Evolutionary conservation across 192 early-diverging fungal genomes (phyloP), one percentile per base, ranked within the genome.

Genomic region (Umbelopsis ramanniana): DNA sequence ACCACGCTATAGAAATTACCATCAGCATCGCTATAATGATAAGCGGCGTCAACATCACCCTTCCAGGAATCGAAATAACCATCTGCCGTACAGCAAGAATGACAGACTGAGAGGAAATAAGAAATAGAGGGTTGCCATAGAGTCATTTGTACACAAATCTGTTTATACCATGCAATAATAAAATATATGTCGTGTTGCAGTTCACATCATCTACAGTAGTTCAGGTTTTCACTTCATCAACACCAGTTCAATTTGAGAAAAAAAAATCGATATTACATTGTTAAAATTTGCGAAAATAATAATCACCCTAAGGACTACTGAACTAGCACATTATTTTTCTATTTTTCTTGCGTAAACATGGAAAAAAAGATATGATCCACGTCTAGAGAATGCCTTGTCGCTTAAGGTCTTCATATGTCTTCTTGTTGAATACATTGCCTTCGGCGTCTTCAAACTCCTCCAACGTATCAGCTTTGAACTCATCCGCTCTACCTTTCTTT

Each of bases 371-470:
- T 26, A 9, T 60, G 54, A 1, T 43, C 8, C 40, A 37, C 3
- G 24, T 14, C 74, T 88, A 94, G 45, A 94, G 83, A 67, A 94
- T 84, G 0, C 93, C 93, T 70, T 94, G 93, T 40, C 92, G 87
- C 80, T 92, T 93, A 26, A 94, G 86, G 79, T 94, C 93, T 68
- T 93, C 84, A 72, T 90, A 95, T 1, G 90, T 94, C 83, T 95
- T 95, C 70, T 92, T 93, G 80, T 92, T 94, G 68, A 92, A 93
- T 52, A 95, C 93, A 67, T 95, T 94, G 74, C 93, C 93, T 68
- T 93, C 91, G 15, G 72, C 79, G 66, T 95, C 92, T 76, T 95
- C 92, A 74, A 88, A 95, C 76, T 99, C 97, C 77, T 99, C 97
- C 79, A 96, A 89, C 9, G 85, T 85, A 70, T 98, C 97, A 7